Evolutionary conservation across 345 rosid species (phyloP).

Genomic region (Litchi chinensis): DNA sequence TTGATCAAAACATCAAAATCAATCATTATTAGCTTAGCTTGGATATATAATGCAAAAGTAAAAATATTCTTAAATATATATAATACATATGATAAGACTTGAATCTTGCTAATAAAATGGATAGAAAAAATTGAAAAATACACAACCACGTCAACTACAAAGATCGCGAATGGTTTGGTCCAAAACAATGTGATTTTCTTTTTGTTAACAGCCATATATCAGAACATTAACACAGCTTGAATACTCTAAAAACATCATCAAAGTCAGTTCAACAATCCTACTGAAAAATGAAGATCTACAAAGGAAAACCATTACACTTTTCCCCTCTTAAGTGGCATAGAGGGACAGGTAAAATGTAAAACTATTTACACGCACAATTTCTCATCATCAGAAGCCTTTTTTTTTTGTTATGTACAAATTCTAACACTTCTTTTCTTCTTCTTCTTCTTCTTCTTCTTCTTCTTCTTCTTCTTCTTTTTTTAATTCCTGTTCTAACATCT

Average conservation of each 20-base stretch:
- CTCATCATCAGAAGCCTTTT: slow-evolving; percentile 23
- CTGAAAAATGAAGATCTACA: slow-evolving; percentile 12
- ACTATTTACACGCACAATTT: slow-evolving; percentile 36
- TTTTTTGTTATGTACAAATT: slow-evolving; percentile 40
- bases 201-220: background rate
- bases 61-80: too few species aligned
- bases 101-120: too few species aligned
- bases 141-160: too few species aligned
- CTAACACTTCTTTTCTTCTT: slow-evolving; percentile 17
- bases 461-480: slow-evolving; percentile 4
- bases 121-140: too few species aligned
- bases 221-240: background rate
- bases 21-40: too few species aligned
- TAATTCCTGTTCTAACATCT: slow-evolving; percentile 20
- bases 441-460: too few species aligned
- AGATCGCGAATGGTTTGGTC: too few species aligned
- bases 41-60: too few species aligned
- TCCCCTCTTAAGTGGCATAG: background rate
- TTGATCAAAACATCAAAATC: too few species aligned
- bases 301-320: slow-evolving; percentile 19
- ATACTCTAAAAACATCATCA: background rate
- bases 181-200: too few species aligned
- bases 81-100: too few species aligned
- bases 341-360: slow-evolving; percentile 20
- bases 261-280: slow-evolving; percentile 9